Evolutionary conservation across 2,329 filamentous ascomycete species (phyloP), one percentile per base, ranked within the genome.

Genomic region (Aspergillus cejpii): DNA sequence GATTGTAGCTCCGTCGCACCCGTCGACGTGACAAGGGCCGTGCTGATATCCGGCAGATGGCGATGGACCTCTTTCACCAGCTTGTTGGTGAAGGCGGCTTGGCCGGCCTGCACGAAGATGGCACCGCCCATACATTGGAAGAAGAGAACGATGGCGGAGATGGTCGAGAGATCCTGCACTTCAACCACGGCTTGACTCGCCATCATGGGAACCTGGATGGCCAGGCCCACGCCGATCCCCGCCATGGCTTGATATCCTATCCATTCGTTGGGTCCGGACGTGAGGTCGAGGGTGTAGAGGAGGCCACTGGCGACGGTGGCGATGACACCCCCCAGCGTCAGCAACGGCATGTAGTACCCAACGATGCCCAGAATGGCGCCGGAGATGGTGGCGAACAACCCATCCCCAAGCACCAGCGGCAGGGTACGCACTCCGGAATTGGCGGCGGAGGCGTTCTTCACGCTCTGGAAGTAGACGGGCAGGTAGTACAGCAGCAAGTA

Each of bases 191-290:
- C 39, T 26, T 41, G 39, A 10, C 28, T 41, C 6, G 20, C 28
- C n/a, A 41, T 41, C 15, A 41, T 34, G 12, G 39, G 39, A 1
- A 34, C 28, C 10, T 41, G 39, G 17, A 41, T 31, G 19, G 39
- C 26, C 2, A 24, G 6, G 2, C 39, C 39, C 8, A 41, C 11
- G 2, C 39, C 39, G 12, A 41, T 34, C 2, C 39, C 39, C 1
- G 39, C 39, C 27, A 41, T 31, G 11, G 20, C 20, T 23, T 41
- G 39, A 14, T 41, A 41, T 11, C 27, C 27, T 10, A 41, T 41
- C 39, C 39, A 41, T 0, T 21, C 12, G 20, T 11, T 21, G 5
- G 41, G 0, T 3, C 17, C 12, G 5, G 41, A 19, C 15, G 15
- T n/a, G 1, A 43, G 15, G 1, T 43, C 41, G 1, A 37, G 15